Base-by-base conservation (phyloP, 345 rosid species). In the Gossypioides kirkii region DNA sequence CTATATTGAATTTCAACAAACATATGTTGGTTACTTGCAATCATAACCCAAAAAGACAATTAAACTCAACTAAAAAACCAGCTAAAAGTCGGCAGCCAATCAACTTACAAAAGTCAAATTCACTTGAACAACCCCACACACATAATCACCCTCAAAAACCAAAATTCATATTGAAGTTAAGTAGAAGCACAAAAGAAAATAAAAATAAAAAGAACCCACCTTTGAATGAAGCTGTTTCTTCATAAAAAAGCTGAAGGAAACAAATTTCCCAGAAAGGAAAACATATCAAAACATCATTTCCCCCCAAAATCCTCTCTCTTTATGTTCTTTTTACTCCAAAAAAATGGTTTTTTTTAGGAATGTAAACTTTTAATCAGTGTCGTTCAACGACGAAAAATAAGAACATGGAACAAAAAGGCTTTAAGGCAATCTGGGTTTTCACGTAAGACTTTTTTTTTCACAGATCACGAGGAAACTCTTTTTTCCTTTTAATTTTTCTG, bases 391-490 rank as follows among this genome's bases (percentile, higher is more conserved):
- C 10, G 41, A 18, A 3, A 62, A 12, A 13, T 56, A 52, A 46
- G 55, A 70, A 67, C 47, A 49, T 49, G 69, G 66, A 58, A 3
- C 23, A 41, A 69, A 17, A 28, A n/a, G 72, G 26, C 60, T 23
- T 22, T 28, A 49, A 68, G 72, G 9, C 59, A 68, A 76, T 76
- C 79, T 83, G 79, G 83, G 83, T 70, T 77, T 82, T 82, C 83
- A 80, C 82, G 80, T 61, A 79, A 49, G 73, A 70, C 65, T 74
- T 9, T 78, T 6, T 32, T 5, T 32, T 65, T 78, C 78, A 77
- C 79, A 61, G 85, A 85, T 83, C 86, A 85, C 86, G 84, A 81
- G 85, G 84, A 65, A 73, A 74, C 79, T 23, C 65, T 53, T 49
- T 56, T 17, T 18, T 13, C 25, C 28, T 52, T 41, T 20, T 67